Evolutionary conservation across 2,329 filamentous ascomycete species (phyloP).

Genomic region (Penicillium capsulatum): DNA sequence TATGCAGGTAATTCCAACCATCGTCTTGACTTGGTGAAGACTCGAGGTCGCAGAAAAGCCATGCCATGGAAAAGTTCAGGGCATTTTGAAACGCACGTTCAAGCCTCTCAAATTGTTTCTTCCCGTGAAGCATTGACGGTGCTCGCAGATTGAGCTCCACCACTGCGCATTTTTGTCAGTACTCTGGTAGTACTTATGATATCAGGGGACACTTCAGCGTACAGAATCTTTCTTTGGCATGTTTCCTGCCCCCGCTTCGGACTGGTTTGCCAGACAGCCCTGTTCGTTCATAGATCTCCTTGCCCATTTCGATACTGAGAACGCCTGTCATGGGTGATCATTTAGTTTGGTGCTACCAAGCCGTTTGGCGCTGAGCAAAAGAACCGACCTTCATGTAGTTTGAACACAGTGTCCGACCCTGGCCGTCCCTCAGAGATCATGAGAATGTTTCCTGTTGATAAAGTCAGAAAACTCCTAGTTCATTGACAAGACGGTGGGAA

Average conservation of each 20-base stretch:
- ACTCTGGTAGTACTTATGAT: not conserved
- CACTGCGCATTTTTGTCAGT: conserved; percentile 46
- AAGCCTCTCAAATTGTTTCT: conserved; percentile 75
- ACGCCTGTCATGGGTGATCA: conserved; percentile 50
- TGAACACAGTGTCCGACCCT: conserved; percentile 68
- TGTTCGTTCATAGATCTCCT: conserved; percentile 74
- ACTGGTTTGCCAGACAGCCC: conserved; percentile 72
- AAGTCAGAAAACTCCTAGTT: conserved; percentile 3
- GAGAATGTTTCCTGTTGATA: conserved; percentile 61
- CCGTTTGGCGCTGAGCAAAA: not conserved
- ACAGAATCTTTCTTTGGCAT: conserved; percentile 71
- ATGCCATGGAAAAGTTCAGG: conserved; percentile 62
- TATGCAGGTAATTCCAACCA: conserved; percentile 40
- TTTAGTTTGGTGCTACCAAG: not conserved
- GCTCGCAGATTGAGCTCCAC: conserved; percentile 71
- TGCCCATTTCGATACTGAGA: conserved; percentile 72
- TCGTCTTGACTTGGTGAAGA: conserved; percentile 27
- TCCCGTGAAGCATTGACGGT: conserved; percentile 74
- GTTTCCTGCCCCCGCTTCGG: conserved; percentile 55
- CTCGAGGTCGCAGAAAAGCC: conserved; percentile 69
- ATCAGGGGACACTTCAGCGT: conserved; percentile 23
- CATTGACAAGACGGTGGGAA: too few relatives aligned
- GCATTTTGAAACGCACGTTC: conserved; percentile 75
- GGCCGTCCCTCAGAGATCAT: conserved; percentile 78
- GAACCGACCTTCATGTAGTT: conserved; percentile 61